Percentiles rank a stretch among this genome's conserved stretches.
These are phyloP conservation scores for Dichotomopilus funicola DNA, from an alignment of 2,329 filamentous ascomycete species.

Conservation along the genomic window DNA sequence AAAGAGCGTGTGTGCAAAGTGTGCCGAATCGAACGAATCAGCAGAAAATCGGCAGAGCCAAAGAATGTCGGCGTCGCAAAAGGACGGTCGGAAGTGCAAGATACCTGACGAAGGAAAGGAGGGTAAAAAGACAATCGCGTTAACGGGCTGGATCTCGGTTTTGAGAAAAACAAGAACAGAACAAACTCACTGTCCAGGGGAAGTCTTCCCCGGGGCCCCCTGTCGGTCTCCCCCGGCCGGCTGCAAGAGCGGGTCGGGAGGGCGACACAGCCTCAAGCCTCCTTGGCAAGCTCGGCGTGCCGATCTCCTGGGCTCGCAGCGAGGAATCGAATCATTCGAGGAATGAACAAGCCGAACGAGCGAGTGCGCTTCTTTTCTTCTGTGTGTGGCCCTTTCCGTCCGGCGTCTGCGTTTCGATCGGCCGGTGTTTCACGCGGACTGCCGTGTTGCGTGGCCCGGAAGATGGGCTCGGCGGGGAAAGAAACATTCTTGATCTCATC, in stretches of 20 bases:
- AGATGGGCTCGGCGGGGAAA: no score
- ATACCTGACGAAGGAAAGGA: background rate
- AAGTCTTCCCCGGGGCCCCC: slow-evolving; percentile 1
- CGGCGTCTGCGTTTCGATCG: no score
- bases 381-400: no score
- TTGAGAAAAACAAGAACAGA: slow-evolving; percentile 2
- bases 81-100: slow-evolving; percentile 14
- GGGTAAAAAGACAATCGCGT: background rate
- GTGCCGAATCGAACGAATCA: background rate
- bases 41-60: background rate
- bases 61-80: slow-evolving; percentile 17
- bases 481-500: no score
- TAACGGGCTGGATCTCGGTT: background rate
- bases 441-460: no score
- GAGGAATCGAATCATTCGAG: no score
- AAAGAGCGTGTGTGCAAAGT: slow-evolving; percentile 8
- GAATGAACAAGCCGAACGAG: no score
- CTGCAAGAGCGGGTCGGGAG: slow-evolving; percentile 12
- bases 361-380: no score
- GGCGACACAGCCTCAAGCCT: slow-evolving; percentile 9
- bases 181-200: slow-evolving; percentile 6
- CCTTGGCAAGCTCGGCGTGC: slow-evolving; percentile 1
- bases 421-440: no score
- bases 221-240: slow-evolving; percentile 4
- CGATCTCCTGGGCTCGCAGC: slow-evolving; percentile 1